Evolutionary conservation across 176 grass and related monocot genomes (phyloP), one percentile per base, ranked within the genome.

Genomic region (Secale cereale): DNA sequence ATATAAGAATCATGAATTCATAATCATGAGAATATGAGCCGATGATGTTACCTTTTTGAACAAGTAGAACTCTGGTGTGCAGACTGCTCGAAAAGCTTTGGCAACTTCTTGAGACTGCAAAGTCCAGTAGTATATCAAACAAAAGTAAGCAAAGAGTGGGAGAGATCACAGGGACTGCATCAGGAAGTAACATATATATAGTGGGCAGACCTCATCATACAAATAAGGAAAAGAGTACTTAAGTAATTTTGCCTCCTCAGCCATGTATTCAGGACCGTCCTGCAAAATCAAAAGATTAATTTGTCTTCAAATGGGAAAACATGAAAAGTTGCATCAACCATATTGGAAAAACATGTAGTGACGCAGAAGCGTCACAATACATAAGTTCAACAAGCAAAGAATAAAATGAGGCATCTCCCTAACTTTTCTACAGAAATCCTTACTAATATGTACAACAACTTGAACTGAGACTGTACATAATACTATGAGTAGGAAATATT

Each of bases 1-100:
- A 59, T 22, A 27, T 52, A 36, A 40, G 23, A 22, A 63, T 43
- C 22, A 59, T 14, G 7, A 52, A 65, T 77, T 65, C 27, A 67
- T 13, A 27, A 71, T 37, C 15, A 45, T 15, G 15, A 46, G 23
- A n/a, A 35, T 69, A 39, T 0, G 50, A 16, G 70, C 63, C 9
- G 33, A 82, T 64, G 39, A n/a, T 32, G 32, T 82, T 74, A 95
- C 91, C 43, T 98, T 98, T 80, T 94, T 95, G 73, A 93, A 98
- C 72, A 98, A 90, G 82, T 82, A 94, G 85, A 97, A 98, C 74
- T 95, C 92, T 45, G 95, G 95, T 4, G 95, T 98, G 85, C 95
- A 98, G 62, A 90, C 87, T 45, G 95, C 95, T 86, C 87, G 80
- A 88, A 95, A 98, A 87, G 95, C 92, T n/a, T 86, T 91, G 11